Evolutionary conservation across 768 basidiomycete species (phyloP).

Genomic region (Mycena floridula): DNA sequence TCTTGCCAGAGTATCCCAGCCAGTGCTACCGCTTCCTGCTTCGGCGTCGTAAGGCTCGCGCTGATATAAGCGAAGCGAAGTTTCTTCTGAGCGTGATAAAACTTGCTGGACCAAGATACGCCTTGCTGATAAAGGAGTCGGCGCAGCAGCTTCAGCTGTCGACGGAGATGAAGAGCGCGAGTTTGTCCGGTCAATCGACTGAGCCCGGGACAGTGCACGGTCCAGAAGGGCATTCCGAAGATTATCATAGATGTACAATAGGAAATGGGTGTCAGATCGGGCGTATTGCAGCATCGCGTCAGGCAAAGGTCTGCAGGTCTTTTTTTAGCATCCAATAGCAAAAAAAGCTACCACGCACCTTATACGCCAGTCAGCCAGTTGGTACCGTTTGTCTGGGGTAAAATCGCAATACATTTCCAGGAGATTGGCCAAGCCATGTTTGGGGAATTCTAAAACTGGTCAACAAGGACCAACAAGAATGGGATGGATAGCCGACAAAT

Average conservation of each 20-base stretch:
- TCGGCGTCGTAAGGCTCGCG: conserved; percentile 65
- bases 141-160: conserved; percentile 12
- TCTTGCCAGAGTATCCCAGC: conserved; percentile 72
- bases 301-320: conserved; percentile 57
- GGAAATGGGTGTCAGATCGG: conserved; percentile 93
- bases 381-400: conserved; percentile 90
- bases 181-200: no score
- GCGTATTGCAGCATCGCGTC: conserved; percentile 90
- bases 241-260: conserved; percentile 88
- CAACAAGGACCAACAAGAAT: not conserved
- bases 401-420: conserved; percentile 89
- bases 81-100: conserved; percentile 69
- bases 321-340: not conserved
- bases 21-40: conserved; percentile 57
- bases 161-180: conserved; percentile 23
- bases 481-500: conserved; percentile 5
- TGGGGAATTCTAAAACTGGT: conserved; percentile 57
- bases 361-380: conserved; percentile 96
- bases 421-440: conserved; percentile 78
- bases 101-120: conserved; percentile 61
- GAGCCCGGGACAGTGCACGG: conserved; percentile 42
- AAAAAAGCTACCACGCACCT: conserved; percentile 36
- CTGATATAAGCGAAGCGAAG: conserved; percentile 65
- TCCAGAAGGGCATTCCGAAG: conserved; percentile 85
- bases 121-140: conserved; percentile 22